phyloP scores from a whole-genome alignment of 1,284 basidiomycete genomes.

The Irpex lacteus region DNA sequence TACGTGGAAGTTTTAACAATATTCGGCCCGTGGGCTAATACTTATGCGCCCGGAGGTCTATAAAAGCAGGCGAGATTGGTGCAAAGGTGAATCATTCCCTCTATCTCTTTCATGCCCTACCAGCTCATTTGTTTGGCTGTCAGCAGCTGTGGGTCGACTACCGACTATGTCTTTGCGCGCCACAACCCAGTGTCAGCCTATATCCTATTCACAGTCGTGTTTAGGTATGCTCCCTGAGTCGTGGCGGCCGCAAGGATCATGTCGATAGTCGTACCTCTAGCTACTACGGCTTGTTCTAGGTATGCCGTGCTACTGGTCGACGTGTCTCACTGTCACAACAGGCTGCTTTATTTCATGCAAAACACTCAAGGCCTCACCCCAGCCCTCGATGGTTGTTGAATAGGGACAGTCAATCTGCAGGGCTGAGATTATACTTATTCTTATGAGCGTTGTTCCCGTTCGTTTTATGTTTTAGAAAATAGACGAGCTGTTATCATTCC shows the following conservation, averaged over 20 bases:
- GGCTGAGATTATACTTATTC: too few species aligned
- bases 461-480: too few species aligned
- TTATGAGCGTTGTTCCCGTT: too few species aligned
- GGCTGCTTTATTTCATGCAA: too few species aligned
- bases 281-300: not conserved
- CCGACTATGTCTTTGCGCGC: slow-evolving; percentile 5
- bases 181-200: slow-evolving; percentile 5
- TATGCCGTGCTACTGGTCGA: not conserved
- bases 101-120: not conserved
- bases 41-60: not conserved
- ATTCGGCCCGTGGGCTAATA: not conserved
- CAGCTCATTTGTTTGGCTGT: not conserved
- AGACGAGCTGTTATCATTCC: too few species aligned
- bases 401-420: too few species aligned
- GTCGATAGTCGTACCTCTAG: slow-evolving; percentile 3
- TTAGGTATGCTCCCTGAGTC: slow-evolving; percentile 7
- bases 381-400: too few species aligned
- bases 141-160: not conserved
- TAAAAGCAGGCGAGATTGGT: not conserved
- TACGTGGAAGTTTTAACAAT: not conserved
- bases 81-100: not conserved
- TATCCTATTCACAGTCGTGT: slow-evolving; percentile 9
- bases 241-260: slow-evolving; percentile 15
- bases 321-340: not conserved
- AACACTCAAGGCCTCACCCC: too few species aligned